Base-by-base conservation (phyloP, 495 filamentous ascomycete genomes). In the Aspergillus cavernicola region DNA sequence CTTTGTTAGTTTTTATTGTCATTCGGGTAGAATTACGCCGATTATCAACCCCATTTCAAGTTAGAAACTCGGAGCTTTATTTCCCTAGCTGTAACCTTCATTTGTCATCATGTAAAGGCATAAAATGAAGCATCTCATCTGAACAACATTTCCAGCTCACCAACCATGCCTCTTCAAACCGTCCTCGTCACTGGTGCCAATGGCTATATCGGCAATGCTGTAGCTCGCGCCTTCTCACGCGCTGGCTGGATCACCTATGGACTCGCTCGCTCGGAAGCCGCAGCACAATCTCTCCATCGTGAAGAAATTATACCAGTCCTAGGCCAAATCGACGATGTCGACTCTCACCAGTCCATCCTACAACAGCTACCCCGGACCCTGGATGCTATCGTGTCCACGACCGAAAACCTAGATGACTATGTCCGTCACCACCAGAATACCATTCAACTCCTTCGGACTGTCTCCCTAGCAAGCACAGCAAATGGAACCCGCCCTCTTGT, bases 191-290 rank as follows among this genome's bases (percentile, higher is more conserved):
- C 55, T 31, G 43, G 55, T 29, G 55, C 59, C 10, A 58, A 56
- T 19, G 56, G 54, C 37, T 58, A 57, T 26, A 61, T 61, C 37
- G 49, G 55, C 44, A 58, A 53, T 20, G 55, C 50, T 16, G 55
- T 53, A 10, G 50, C 50, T 13, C 36, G 43, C 16, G 55, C 55
- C 12, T 58, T 58, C 50, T 26, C 39, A 10, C 43, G 55, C 22
- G 55, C 55, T 7, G 55, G 55, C 4, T 58, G 50, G 55, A 44
- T 22, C 11, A 53, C 44, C 11, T 53, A 58, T 22, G 55, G 50
- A 4, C 50, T 58, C 0, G 32, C 49, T 9, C 55, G 50, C 3
- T 43, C 35, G 29, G 29, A 28, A 28, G 11, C 22, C 3, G 45
- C 20, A 7, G 31, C 24, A 16, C n/a, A 24, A n/a, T 49, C 44